These are phyloP conservation scores for Adansonia gregorii DNA, from an alignment of 441 rosid species.

Conservation along the genomic window DNA sequence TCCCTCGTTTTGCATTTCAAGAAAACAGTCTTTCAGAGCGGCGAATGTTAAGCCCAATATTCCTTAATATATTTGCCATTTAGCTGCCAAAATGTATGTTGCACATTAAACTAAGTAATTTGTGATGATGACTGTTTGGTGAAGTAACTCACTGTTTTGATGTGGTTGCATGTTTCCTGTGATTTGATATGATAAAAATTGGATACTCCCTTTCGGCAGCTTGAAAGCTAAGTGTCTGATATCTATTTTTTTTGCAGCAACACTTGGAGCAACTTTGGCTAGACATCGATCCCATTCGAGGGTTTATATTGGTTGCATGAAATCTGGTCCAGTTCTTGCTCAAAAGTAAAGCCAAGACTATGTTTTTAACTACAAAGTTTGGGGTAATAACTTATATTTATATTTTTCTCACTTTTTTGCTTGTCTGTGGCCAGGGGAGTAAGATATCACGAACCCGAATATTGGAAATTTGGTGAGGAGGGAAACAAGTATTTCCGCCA, in stretches of 20 bases:
- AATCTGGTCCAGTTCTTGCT: conserved; percentile 32
- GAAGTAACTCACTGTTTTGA: background rate
- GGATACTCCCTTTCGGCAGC: background rate
- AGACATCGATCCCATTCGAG: conserved; percentile 24
- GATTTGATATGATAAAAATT: background rate
- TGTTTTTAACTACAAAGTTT: background rate
- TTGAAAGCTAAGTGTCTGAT: background rate
- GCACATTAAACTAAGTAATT: background rate
- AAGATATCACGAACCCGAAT: conserved; percentile 90
- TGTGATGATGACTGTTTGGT: background rate
- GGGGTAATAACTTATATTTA: background rate
- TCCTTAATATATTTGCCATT: background rate
- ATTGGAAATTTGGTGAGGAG: conserved; percentile 91
- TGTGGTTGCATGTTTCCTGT: background rate
- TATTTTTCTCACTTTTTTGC: conserved; percentile 16
- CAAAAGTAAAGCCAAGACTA: conserved; percentile 27
- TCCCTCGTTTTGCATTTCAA: background rate
- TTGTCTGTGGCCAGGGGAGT: conserved; percentile 59
- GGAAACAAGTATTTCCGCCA: conserved; percentile 95
- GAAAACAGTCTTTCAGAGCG: background rate
- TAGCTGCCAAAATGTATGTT: conserved; percentile 10
- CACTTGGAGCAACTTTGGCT: conserved; percentile 30
- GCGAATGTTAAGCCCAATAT: background rate
- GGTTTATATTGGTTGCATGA: conserved; percentile 32
- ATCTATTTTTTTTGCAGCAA: conserved; percentile 27